A percentile compares a stretch with the other conserved stretches of the same genome.
phyloP scores from a whole-genome alignment of 805 yeast genomes.

The Candida ovalis region DNA sequence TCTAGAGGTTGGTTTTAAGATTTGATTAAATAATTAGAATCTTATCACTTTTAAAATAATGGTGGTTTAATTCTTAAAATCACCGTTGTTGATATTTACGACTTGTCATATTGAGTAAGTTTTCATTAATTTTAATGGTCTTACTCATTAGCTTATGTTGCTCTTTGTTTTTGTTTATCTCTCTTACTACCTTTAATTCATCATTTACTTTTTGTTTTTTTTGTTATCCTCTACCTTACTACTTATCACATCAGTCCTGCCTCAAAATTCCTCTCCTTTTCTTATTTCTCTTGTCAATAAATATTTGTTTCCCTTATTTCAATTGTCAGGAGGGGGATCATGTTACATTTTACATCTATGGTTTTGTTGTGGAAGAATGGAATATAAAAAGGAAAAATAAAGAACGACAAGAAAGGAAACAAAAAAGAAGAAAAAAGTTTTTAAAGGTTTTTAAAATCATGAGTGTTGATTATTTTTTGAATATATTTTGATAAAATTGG shows the following conservation, averaged over 20 bases:
- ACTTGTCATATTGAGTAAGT: not conserved
- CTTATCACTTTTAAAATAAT: not conserved
- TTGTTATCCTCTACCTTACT: not conserved
- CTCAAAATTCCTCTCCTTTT: not conserved
- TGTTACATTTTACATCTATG: not conserved
- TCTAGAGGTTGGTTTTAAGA: slow-evolving; percentile 25
- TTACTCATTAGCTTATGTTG: not conserved
- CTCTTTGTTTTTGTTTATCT: not conserved
- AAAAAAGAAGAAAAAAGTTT: not conserved
- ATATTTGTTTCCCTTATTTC: not conserved
- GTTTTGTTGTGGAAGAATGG: not conserved
- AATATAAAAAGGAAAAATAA: not conserved
- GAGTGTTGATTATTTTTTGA: not conserved
- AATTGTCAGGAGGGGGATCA: not conserved
- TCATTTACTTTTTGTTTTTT: not conserved
- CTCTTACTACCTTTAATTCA: not conserved
- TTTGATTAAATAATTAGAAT: not conserved
- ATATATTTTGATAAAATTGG: not conserved
- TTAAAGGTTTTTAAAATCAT: too few relatives aligned
- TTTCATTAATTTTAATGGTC: too few relatives aligned
- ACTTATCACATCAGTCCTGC: too few relatives aligned
- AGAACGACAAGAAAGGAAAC: not conserved
- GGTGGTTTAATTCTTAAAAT: not conserved
- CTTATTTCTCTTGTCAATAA: not conserved
- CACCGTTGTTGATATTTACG: not conserved